Evolutionary conservation across 805 yeast genomes (phyloP).

Genomic region (Metschnikowia proteae): DNA sequence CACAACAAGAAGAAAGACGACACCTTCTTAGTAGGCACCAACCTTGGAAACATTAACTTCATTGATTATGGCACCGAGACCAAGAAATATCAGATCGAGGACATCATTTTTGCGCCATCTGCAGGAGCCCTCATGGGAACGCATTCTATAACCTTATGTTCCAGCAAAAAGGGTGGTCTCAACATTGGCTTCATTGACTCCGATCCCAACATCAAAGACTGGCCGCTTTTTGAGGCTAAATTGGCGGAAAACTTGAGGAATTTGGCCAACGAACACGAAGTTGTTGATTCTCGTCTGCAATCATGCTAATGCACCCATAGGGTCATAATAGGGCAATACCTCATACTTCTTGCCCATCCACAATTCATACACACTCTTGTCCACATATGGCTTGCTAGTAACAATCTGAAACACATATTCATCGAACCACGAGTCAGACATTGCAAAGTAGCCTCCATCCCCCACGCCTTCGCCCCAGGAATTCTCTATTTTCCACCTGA

Average conservation of each 20-base stretch:
- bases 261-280: neutral
- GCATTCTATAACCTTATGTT: conserved; percentile 10
- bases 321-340: conserved; percentile 39
- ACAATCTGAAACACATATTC: conserved; percentile 43
- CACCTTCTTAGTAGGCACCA: conserved; percentile 8
- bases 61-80: conserved; percentile 4
- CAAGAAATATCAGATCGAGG: conserved; percentile 5
- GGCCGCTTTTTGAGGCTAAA: conserved; percentile 5
- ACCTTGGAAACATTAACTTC: conserved; percentile 6
- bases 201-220: conserved; percentile 6
- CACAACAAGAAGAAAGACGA: conserved; percentile 5
- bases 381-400: conserved; percentile 35
- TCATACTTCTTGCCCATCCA: conserved; percentile 32
- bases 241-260: conserved; percentile 1
- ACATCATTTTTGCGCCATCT: conserved; percentile 7
- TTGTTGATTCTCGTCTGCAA: too few species aligned
- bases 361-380: conserved; percentile 31
- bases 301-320: conserved; percentile 42
- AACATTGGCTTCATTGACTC: conserved; percentile 7
- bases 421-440: conserved; percentile 44
- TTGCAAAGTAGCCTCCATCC: conserved; percentile 39
- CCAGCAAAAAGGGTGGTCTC: conserved; percentile 7
- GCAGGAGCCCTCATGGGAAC: conserved; percentile 11
- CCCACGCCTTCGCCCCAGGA: conserved; percentile 43
- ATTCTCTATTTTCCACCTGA: conserved; percentile 44